Percentiles rank a stretch among this genome's conserved stretches.
Evolutionary conservation across 495 filamentous ascomycete species (phyloP).

Genomic region (Penicillium mononematosum): DNA sequence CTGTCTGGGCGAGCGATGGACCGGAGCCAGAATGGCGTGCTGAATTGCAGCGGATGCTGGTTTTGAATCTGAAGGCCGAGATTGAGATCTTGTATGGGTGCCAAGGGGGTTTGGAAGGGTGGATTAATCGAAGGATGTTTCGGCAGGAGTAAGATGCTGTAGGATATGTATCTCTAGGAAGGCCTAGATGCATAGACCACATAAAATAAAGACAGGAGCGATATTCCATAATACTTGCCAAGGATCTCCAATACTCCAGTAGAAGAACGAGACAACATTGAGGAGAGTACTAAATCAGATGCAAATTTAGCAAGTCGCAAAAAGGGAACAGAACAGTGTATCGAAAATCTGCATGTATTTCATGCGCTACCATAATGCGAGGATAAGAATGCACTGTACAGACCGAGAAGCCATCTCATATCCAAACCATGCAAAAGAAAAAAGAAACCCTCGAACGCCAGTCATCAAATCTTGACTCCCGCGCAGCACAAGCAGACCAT

Average conservation of each 20-base stretch:
- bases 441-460: constrained; percentile 21
- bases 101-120: constrained; percentile 56
- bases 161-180: background rate
- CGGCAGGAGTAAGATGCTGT: constrained; percentile 19
- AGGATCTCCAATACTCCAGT: background rate
- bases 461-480: constrained; percentile 19
- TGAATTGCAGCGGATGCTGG: constrained; percentile 83
- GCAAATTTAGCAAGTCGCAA: background rate
- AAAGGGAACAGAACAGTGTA: background rate
- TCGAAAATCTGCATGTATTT: constrained; percentile 7
- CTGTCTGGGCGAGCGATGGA: constrained; percentile 47
- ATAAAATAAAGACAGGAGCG: background rate
- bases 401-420: constrained; percentile 16
- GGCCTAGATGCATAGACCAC: background rate
- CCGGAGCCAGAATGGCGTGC: constrained; percentile 53
- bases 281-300: background rate
- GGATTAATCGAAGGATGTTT: constrained; percentile 57
- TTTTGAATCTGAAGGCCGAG: constrained; percentile 84
- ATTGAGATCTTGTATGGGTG: constrained; percentile 75
- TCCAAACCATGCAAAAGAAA: constrained; percentile 25
- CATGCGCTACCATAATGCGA: constrained; percentile 14
- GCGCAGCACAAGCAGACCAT: constrained; percentile 1
- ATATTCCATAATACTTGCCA: background rate
- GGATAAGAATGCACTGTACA: constrained; percentile 21
- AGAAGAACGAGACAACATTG: background rate